Conservation (phyloP, 306 rosid genomes). For the Geum urbanum region DNA sequence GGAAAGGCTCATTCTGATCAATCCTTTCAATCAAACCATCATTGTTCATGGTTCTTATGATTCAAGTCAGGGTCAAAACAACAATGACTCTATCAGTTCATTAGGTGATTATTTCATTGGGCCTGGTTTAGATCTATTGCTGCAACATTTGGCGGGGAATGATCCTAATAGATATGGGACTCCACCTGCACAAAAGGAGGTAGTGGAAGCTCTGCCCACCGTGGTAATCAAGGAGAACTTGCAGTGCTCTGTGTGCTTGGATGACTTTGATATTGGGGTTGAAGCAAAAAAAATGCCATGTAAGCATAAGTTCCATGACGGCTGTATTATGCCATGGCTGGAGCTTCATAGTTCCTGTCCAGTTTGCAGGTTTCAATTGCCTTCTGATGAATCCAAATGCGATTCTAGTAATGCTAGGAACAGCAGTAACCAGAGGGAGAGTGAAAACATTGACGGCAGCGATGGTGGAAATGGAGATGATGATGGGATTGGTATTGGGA, state of each 20-base stretch:
- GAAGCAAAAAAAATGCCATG: constrained; percentile 86
- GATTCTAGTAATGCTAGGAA: constrained; percentile 39
- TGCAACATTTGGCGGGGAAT: constrained; percentile 81
- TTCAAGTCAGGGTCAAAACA: constrained; percentile 33
- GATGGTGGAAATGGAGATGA: constrained; percentile 26
- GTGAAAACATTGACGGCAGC: constrained; percentile 19
- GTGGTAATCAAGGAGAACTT: constrained; percentile 41
- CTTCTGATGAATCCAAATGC: constrained; percentile 50
- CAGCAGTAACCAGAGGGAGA: constrained; percentile 33
- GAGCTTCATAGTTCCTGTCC: constrained; percentile 87
- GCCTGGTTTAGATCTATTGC: constrained; percentile 65
- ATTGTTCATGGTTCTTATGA: constrained; percentile 38
- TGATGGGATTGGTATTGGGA: constrained; percentile 38
- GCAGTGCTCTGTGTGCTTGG: constrained; percentile 80
- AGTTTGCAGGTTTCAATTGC: constrained; percentile 70
- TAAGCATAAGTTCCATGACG: constrained; percentile 65
- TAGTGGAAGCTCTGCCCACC: constrained; percentile 57
- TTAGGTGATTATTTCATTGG: constrained; percentile 70
- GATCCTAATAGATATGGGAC: constrained; percentile 74
- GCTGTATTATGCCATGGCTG: constrained; percentile 75
- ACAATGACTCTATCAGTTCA: constrained; percentile 46
- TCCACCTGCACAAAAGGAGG: constrained; percentile 74
- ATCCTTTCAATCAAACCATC: constrained; percentile 57
- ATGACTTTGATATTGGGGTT: constrained; percentile 58
- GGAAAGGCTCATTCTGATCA: constrained; percentile 58